Base-by-base conservation (phyloP, 2,329 filamentous ascomycete species). In the Trichophyton rubrum region DNA sequence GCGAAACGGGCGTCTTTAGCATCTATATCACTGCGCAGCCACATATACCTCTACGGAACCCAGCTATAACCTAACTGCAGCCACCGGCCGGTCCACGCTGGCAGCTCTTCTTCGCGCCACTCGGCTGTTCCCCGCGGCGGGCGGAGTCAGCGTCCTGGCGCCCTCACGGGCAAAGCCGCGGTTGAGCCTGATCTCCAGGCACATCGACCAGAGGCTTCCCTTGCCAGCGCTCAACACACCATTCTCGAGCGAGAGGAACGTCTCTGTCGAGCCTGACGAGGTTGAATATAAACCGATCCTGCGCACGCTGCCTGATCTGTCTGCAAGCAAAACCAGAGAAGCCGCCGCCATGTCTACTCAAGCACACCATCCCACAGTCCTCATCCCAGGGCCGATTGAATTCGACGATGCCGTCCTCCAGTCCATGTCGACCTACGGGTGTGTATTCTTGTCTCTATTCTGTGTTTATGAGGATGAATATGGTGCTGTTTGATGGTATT, bases 311-410 rank as follows among this genome's bases (percentile, higher is more conserved):
- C 60, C 65, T 66, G 62, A 59, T 59, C 64, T 59, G 58, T 35
- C 3, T 35, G 13, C 7, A 57, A 59, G 15, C 61, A 61, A 20
- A 56, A 7, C 30, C 15, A 38, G 55, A 40, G 22, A 40, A 11
- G 63, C 67, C 57, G 66, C 68, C 68, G 80, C 69, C 59, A 84
- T 84, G 81, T 84, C 82, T 45, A 71, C 69, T 60, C 83, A 86
- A 75, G 69, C 81, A 59, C 74, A 80, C 60, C 84, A 87, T 71
- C 79, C 83, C 59, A 86, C 92, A 60, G 80, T 99, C 76, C 85
- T 99, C 77, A 97, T 99, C 71, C 93, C 93, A 57, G 93, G 93
- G 65, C 93, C 93, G 70, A 95, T 97, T 74, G 92, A 97, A 79
- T 96, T 96, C 72, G 92, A 96, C 74, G 92, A 97, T 92, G 90